Percentiles rank a stretch among this genome's conserved stretches.
Conservation (phyloP, 805 yeast species). For the Lachancea nothofagi region DNA sequence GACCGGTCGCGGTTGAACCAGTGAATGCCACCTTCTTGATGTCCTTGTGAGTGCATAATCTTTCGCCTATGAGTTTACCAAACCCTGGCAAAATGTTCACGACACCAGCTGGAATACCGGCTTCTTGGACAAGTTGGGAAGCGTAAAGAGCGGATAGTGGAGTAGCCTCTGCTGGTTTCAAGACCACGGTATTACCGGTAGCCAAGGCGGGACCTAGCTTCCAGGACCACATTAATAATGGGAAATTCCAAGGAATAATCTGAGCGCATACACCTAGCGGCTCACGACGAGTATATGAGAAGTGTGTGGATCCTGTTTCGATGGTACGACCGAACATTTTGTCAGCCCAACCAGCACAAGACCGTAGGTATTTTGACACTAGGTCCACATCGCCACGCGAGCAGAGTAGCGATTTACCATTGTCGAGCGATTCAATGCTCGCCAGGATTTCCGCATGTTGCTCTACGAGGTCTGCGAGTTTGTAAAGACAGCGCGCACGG, state of each 20-base stretch:
- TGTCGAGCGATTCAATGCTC: slow-evolving; percentile 79
- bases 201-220: slow-evolving; percentile 90
- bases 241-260: slow-evolving; percentile 97
- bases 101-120: slow-evolving; percentile 91
- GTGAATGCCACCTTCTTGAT: slow-evolving; percentile 81
- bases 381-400: slow-evolving; percentile 73
- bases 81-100: slow-evolving; percentile 82
- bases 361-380: slow-evolving; percentile 65
- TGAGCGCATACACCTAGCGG: slow-evolving; percentile 93
- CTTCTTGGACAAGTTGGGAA: slow-evolving; percentile 63
- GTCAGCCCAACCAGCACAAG: slow-evolving; percentile 81
- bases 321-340: slow-evolving; percentile 54
- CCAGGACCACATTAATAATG: slow-evolving; percentile 91
- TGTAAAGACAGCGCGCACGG: slow-evolving; percentile 57
- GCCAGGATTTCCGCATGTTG: slow-evolving; percentile 69
- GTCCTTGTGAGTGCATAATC: slow-evolving; percentile 60
- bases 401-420: slow-evolving; percentile 76
- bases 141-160: slow-evolving; percentile 82
- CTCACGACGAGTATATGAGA: slow-evolving; percentile 65
- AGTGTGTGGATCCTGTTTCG: slow-evolving; percentile 59
- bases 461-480: slow-evolving; percentile 76
- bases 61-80: slow-evolving; percentile 71
- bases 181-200: slow-evolving; percentile 80
- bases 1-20: slow-evolving; percentile 81
- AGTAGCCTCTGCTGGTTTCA: slow-evolving; percentile 89